A percentile compares a stretch with the other conserved stretches of the same genome.
phyloP scores from a whole-genome alignment of 768 basidiomycete species.

The Hypholoma sublateritium region DNA sequence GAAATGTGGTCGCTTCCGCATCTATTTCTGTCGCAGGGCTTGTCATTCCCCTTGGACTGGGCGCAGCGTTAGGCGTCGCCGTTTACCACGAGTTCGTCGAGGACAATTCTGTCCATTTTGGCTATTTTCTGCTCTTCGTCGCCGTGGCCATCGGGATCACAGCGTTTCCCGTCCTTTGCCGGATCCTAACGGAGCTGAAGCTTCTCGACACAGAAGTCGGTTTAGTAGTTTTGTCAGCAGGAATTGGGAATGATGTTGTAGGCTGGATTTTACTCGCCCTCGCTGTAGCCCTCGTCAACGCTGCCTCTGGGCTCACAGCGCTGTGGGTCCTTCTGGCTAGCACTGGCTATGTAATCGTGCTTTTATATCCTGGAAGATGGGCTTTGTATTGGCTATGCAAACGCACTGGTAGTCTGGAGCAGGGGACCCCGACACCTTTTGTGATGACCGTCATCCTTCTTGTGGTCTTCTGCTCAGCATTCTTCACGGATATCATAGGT shows the following conservation, averaged over 20 bases:
- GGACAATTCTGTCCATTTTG: slow-evolving; percentile 51
- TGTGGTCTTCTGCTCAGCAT: slow-evolving; percentile 71
- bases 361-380: slow-evolving; percentile 64
- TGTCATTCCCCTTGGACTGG: slow-evolving; percentile 76
- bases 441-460: slow-evolving; percentile 83
- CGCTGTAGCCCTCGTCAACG: slow-evolving; percentile 84
- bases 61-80: slow-evolving; percentile 72
- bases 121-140: slow-evolving; percentile 83
- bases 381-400: slow-evolving; percentile 66
- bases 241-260: slow-evolving; percentile 72
- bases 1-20: slow-evolving; percentile 57
- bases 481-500: slow-evolving; percentile 87
- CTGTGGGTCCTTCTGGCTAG: slow-evolving; percentile 74
- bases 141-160: slow-evolving; percentile 83
- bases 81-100: slow-evolving; percentile 68
- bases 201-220: slow-evolving; percentile 85
- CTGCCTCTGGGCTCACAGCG: slow-evolving; percentile 69
- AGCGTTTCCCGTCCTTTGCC: slow-evolving; percentile 79
- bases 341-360: slow-evolving; percentile 63
- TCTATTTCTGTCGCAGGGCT: slow-evolving; percentile 69
- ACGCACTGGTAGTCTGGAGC: slow-evolving; percentile 70
- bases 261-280: slow-evolving; percentile 86
- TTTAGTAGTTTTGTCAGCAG: slow-evolving; percentile 76
- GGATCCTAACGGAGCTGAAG: slow-evolving; percentile 81
- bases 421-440: slow-evolving; percentile 64